Evolutionary conservation across 2,329 filamentous ascomycete genomes (phyloP).

Genomic region (Sporothrix humicola): DNA sequence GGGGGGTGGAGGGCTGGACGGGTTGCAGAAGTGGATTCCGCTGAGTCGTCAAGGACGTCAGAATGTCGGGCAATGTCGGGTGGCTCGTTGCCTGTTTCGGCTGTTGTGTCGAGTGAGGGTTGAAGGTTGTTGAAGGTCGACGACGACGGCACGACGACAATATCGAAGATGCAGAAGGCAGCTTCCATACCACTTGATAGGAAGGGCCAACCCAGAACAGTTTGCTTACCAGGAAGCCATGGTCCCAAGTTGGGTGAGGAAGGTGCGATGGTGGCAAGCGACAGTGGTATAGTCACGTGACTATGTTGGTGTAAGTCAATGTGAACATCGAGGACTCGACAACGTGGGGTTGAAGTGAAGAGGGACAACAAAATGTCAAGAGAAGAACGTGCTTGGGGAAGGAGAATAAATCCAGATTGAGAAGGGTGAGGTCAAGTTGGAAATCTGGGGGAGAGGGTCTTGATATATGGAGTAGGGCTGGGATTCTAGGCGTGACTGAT

Average conservation of each 20-base stretch:
- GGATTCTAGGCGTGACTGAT: constrained; percentile 14
- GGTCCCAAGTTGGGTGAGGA: neutral
- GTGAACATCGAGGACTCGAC: neutral
- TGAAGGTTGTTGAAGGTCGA: neutral
- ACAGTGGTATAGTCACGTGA: constrained; percentile 1
- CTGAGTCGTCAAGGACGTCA: neutral
- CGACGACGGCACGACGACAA: neutral
- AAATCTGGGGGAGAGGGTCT: constrained; percentile 20
- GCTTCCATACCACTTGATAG: constrained; percentile 11
- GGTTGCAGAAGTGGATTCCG: neutral
- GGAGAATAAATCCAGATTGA: neutral
- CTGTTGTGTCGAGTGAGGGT: neutral
- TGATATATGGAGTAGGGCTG: constrained; percentile 22
- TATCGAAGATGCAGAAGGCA: neutral
- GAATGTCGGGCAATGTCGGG: constrained; percentile 21
- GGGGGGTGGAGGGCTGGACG: neutral
- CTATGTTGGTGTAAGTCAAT: neutral
- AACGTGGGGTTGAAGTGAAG: neutral
- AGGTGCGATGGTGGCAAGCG: neutral
- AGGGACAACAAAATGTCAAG: neutral
- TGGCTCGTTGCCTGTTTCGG: constrained; percentile 16
- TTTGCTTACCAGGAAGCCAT: neutral
- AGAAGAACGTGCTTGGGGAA: neutral
- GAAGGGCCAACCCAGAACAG: neutral
- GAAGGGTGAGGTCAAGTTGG: neutral